Evolutionary conservation across 139 green algal species (phyloP).

Genomic region (Volvox reticuliferus): DNA sequence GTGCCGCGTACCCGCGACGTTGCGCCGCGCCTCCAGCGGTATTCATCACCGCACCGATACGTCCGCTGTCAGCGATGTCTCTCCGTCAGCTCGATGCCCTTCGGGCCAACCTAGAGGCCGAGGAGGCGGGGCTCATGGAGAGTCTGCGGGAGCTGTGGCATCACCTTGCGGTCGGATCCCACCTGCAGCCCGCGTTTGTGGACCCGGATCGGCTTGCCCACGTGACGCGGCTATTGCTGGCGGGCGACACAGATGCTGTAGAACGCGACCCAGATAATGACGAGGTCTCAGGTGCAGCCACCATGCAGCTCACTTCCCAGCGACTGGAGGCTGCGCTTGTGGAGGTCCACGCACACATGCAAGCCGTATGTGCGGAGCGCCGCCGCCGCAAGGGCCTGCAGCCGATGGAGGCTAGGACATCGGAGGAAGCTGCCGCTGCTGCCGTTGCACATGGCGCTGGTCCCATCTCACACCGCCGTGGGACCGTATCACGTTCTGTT

Average conservation of each 20-base stretch:
- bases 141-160: slow-evolving; percentile 20
- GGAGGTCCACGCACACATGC: slow-evolving; percentile 2
- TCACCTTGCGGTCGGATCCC: neutral
- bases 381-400: slow-evolving; percentile 5
- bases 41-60: neutral
- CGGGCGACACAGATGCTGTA: neutral
- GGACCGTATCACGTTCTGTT: no score
- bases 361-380: neutral
- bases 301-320: neutral
- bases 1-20: neutral
- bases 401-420: neutral
- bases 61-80: neutral
- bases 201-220: slow-evolving; percentile 6
- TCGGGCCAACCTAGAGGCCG: neutral
- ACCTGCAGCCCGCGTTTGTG: slow-evolving; percentile 5
- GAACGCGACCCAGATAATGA: slow-evolving; percentile 19
- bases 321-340: slow-evolving; percentile 15
- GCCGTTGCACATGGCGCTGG: no score
- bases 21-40: neutral
- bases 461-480: no score
- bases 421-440: no score
- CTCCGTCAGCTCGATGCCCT: neutral
- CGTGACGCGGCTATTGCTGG: slow-evolving; percentile 14
- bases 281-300: neutral
- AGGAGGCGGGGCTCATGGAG: slow-evolving; percentile 6